Conservation (phyloP, 805 yeast species). For the Kuraishia floccosa region DNA sequence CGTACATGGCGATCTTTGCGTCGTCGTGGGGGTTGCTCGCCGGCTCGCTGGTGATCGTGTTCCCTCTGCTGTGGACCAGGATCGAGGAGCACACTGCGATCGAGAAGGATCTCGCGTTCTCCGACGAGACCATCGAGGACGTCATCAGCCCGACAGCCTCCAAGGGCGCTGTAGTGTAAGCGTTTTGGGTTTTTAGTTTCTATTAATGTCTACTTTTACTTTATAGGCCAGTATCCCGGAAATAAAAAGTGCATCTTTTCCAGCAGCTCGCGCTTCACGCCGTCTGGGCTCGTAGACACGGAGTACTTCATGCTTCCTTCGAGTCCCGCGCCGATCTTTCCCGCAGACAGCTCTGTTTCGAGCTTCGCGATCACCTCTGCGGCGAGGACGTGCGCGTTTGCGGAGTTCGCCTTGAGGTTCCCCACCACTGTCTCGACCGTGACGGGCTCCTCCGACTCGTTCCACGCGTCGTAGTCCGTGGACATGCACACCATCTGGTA, state of each 20-base stretch:
- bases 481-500: slow-evolving; percentile 99
- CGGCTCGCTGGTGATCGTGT: slow-evolving; percentile 35
- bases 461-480: slow-evolving; percentile 99
- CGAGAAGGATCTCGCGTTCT: slow-evolving; percentile 4
- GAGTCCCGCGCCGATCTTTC: slow-evolving; percentile 60
- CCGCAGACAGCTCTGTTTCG: slow-evolving; percentile 46
- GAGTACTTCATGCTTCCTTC: slow-evolving; percentile 70
- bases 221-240: slow-evolving; percentile 79
- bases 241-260: slow-evolving; percentile 77
- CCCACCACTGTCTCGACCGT: slow-evolving; percentile 97
- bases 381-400: slow-evolving; percentile 75
- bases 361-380: slow-evolving; percentile 56
- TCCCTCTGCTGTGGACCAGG: slow-evolving; percentile 31
- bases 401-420: slow-evolving; percentile 76
- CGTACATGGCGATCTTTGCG: slow-evolving; percentile 31
- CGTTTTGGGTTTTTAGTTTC: no score
- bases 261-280: slow-evolving; percentile 60
- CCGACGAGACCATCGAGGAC: neutral
- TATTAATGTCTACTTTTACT: no score
- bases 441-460: slow-evolving; percentile 88
- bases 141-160: no score
- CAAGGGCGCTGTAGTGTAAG: no score
- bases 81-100: slow-evolving; percentile 31
- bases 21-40: slow-evolving; percentile 40
- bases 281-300: slow-evolving; percentile 67